These are phyloP conservation scores for Ogataea paradorogensis DNA, from an alignment of 805 yeast species.

Conservation along the genomic window DNA sequence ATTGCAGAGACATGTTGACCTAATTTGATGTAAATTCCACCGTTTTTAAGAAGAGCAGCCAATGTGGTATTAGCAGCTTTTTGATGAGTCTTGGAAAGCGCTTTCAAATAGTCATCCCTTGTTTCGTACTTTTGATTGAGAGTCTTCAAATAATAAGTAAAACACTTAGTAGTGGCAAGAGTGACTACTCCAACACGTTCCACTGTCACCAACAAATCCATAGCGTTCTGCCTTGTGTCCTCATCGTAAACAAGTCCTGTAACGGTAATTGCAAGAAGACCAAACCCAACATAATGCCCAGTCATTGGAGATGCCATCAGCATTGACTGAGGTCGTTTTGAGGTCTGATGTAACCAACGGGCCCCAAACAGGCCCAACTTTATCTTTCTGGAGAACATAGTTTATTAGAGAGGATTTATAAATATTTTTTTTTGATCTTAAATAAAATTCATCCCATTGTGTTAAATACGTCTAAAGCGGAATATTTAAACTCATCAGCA, in stretches of 20 bases:
- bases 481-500: background rate
- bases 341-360: background rate
- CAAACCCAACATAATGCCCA: slow-evolving; percentile 24
- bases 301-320: slow-evolving; percentile 1
- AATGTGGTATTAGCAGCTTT: slow-evolving; percentile 78
- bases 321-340: background rate
- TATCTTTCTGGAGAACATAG: background rate
- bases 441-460: too few species aligned
- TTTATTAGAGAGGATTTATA: too few species aligned
- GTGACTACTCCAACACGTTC: slow-evolving; percentile 63
- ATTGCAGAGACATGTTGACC: slow-evolving; percentile 95
- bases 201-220: slow-evolving; percentile 36
- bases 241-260: slow-evolving; percentile 31
- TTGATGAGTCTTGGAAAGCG: slow-evolving; percentile 64
- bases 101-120: slow-evolving; percentile 47
- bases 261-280: slow-evolving; percentile 12
- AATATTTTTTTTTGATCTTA: too few species aligned
- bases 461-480: background rate
- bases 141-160: slow-evolving; percentile 60
- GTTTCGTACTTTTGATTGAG: slow-evolving; percentile 41
- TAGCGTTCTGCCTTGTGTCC: slow-evolving; percentile 31
- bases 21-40: slow-evolving; percentile 88
- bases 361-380: background rate
- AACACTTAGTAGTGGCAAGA: slow-evolving; percentile 69
- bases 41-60: slow-evolving; percentile 76